Percentiles rank a stretch among this genome's conserved stretches.
Evolutionary conservation across 2,329 filamentous ascomycete genomes (phyloP).

Genomic region (Magnaporthales sp.): DNA sequence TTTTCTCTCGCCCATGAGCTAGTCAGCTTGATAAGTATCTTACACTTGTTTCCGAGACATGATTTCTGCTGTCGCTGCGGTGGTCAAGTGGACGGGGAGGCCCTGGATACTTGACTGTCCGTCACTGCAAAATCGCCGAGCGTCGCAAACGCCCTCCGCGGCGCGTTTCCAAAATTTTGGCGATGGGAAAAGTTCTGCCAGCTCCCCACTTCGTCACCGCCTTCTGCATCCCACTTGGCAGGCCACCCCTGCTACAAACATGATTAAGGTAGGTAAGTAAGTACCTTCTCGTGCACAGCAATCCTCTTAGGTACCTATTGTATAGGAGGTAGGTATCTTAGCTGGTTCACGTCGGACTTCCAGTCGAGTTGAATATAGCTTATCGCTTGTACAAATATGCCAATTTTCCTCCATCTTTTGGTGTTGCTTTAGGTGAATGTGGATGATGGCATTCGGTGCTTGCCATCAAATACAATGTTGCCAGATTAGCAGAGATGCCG

Average conservation of each 20-base stretch:
- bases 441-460: not conserved
- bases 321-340: too few species aligned
- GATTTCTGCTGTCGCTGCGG: not conserved
- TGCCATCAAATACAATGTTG: not conserved
- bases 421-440: not conserved
- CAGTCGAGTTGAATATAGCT: not conserved
- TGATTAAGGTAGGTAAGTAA: too few species aligned
- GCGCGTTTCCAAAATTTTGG: slow-evolving; percentile 3
- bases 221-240: not conserved
- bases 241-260: too few species aligned
- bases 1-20: slow-evolving; percentile 20
- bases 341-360: too few species aligned
- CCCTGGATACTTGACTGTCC: not conserved
- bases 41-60: slow-evolving; percentile 8
- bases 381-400: too few species aligned
- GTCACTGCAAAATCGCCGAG: not conserved
- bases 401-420: too few species aligned
- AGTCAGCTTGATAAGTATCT: not conserved
- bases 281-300: too few species aligned
- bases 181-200: slow-evolving; percentile 1
- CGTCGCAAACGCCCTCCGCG: not conserved
- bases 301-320: too few species aligned
- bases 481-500: not conserved
- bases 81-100: not conserved
- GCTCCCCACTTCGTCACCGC: slow-evolving; percentile 1